Evolutionary conservation across 2,329 filamentous ascomycete genomes (phyloP).

Genomic region (Drechslerella coelobrocha): DNA sequence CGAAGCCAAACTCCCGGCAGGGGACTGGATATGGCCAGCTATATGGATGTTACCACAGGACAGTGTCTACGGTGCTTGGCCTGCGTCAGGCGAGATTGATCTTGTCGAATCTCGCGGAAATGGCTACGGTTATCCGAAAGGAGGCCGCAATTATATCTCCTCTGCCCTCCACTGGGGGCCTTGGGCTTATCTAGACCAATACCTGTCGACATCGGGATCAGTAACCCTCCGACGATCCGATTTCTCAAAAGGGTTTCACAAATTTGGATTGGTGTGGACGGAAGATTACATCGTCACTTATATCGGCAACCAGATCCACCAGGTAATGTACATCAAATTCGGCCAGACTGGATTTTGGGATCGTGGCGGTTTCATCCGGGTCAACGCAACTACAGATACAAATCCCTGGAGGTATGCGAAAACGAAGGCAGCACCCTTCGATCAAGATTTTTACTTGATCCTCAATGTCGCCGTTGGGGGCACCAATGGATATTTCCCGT

Average conservation of each 20-base stretch:
- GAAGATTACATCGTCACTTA: conserved; percentile 53
- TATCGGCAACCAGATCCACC: conserved; percentile 29
- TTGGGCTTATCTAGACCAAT: conserved; percentile 54
- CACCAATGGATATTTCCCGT: conserved; percentile 59
- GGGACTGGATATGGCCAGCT: conserved; percentile 66
- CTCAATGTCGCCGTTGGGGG: conserved; percentile 64
- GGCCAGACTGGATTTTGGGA: conserved; percentile 57
- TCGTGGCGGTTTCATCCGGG: conserved; percentile 60
- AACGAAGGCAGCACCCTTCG: conserved; percentile 63
- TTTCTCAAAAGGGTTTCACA: conserved; percentile 62
- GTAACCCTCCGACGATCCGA: conserved; percentile 58
- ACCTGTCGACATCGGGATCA: conserved; percentile 57
- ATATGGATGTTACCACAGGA: conserved; percentile 64
- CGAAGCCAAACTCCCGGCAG: conserved; percentile 63
- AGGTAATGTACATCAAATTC: conserved; percentile 52
- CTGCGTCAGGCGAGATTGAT: conserved; percentile 65
- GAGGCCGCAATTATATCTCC: conserved; percentile 57
- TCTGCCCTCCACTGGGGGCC: conserved; percentile 63
- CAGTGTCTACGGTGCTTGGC: conserved; percentile 63
- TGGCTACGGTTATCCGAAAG: conserved; percentile 58
- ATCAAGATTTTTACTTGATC: conserved; percentile 64
- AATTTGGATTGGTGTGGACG: conserved; percentile 59
- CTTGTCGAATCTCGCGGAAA: conserved; percentile 64
- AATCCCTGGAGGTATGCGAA: conserved; percentile 61
- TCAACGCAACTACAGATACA: conserved; percentile 59